These are phyloP conservation scores for Oryza longistaminata DNA, from an alignment of 176 grass and related monocot species.

Conservation along the genomic window DNA sequence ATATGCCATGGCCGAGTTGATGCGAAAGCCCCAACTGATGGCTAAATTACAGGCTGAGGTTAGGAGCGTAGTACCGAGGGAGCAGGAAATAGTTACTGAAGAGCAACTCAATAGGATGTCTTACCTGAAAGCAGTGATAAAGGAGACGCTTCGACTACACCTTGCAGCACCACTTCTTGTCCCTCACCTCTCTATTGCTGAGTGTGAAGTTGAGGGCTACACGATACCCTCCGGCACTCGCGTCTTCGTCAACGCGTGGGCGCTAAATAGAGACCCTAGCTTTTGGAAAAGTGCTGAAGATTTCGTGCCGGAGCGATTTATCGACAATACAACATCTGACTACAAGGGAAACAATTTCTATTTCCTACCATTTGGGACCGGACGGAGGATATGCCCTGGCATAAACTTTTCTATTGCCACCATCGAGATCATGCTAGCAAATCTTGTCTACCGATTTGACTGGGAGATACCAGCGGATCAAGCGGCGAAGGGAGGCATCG, in stretches of 20 bases:
- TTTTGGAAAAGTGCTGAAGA: too few relatives aligned
- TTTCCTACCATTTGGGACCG: conserved; percentile 38
- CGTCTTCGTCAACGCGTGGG: conserved; percentile 37
- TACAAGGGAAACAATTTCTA: conserved; percentile 37
- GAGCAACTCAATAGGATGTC: conserved; percentile 4
- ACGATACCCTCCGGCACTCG: conserved; percentile 34
- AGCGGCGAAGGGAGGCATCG: neutral
- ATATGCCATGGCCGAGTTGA: conserved; percentile 24
- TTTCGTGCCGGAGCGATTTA: conserved; percentile 15
- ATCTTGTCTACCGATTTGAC: conserved; percentile 37
- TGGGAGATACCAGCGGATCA: neutral
- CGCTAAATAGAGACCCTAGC: neutral
- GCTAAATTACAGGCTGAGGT: conserved; percentile 50
- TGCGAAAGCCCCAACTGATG: conserved; percentile 28
- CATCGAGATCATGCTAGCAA: conserved; percentile 37
- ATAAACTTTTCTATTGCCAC: conserved; percentile 35
- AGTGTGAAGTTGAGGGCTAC: conserved; percentile 43
- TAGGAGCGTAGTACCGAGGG: neutral
- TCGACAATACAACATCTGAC: neutral
- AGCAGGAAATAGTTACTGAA: conserved; percentile 18
- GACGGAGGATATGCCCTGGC: conserved; percentile 43
- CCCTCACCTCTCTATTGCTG: conserved; percentile 31
- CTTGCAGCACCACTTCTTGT: conserved; percentile 29
- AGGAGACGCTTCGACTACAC: conserved; percentile 46
- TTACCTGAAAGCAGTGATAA: conserved; percentile 46